A percentile compares a stretch with the other conserved stretches of the same genome.
Conservation (phyloP, 2,329 filamentous ascomycete species). For the Calonectria hongkongensis region DNA sequence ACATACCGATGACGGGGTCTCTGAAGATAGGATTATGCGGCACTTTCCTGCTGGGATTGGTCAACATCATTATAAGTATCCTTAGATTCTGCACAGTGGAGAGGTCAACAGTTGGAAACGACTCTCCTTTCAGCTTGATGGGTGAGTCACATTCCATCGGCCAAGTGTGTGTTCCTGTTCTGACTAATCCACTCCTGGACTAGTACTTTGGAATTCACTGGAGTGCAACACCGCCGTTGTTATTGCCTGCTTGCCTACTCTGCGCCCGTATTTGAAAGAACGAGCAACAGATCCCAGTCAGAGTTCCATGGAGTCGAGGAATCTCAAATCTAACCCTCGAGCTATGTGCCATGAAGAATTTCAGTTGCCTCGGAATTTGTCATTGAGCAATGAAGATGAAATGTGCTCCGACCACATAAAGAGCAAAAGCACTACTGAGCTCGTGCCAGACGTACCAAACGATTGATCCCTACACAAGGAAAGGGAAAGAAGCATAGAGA, state of each 20-base stretch:
- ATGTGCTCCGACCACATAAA: not conserved
- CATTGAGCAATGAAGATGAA: not conserved
- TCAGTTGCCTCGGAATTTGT: not conserved
- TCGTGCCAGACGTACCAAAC: not conserved
- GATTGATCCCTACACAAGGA: not conserved
- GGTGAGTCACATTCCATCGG: not conserved
- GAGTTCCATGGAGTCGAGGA: not conserved
- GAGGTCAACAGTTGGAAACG: not conserved
- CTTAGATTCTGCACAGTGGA: not conserved
- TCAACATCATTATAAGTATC: not conserved
- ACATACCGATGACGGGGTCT: not conserved
- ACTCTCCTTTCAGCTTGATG: not conserved
- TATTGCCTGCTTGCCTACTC: conserved; percentile 2
- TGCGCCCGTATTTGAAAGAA: conserved; percentile 7
- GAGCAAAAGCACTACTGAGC: not conserved
- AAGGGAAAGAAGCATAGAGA: too few species aligned
- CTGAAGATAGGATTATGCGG: not conserved
- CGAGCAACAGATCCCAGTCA: not conserved
- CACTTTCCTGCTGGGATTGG: not conserved
- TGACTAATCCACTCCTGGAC: not conserved
- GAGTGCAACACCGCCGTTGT: conserved; percentile 9
- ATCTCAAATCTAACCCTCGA: not conserved
- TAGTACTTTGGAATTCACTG: not conserved
- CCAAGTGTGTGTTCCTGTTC: not conserved
- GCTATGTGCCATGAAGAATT: not conserved